A percentile compares a stretch with the other conserved stretches of the same genome.
Conservation (phyloP, 73 alveolate genomes). For the Paramecium caudatum region DNA sequence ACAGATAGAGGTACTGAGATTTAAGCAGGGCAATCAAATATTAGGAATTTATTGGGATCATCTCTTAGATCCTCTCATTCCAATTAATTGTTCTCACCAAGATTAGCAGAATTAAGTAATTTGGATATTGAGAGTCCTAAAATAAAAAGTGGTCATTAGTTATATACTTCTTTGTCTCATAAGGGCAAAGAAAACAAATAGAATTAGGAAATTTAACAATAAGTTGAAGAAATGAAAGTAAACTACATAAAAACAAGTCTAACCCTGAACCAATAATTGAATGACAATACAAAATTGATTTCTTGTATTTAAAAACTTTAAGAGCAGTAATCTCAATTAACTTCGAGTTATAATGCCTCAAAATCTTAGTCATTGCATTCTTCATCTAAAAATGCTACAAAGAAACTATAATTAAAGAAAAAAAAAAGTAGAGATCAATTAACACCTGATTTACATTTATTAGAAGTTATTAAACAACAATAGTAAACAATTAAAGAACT, state of each 20-base stretch:
- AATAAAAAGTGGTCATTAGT: neutral
- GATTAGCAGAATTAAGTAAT: neutral
- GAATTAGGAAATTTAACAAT: neutral
- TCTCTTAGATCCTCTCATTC: neutral
- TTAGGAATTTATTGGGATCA: neutral
- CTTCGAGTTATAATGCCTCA: no score
- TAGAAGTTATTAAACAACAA: no score
- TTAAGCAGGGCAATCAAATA: neutral
- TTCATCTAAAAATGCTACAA: no score
- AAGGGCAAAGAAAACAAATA: slow-evolving; percentile 13
- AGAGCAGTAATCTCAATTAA: no score
- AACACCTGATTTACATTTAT: no score
- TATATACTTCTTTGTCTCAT: no score
- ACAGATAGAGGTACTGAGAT: no score
- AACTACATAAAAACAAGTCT: slow-evolving; percentile 5
- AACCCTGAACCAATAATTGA: neutral
- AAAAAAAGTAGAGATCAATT: no score
- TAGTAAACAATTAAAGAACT: no score
- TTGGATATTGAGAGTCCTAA: neutral
- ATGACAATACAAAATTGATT: slow-evolving; percentile 7
- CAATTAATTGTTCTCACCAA: neutral
- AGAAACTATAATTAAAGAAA: no score
- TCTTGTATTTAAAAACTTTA: no score
- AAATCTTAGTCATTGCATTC: no score
- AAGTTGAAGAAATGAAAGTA: slow-evolving; percentile 37